Percentiles rank a stretch among this genome's conserved stretches.
Conservation (phyloP, 192 early-diverging fungal species). For the Podila epigama region DNA sequence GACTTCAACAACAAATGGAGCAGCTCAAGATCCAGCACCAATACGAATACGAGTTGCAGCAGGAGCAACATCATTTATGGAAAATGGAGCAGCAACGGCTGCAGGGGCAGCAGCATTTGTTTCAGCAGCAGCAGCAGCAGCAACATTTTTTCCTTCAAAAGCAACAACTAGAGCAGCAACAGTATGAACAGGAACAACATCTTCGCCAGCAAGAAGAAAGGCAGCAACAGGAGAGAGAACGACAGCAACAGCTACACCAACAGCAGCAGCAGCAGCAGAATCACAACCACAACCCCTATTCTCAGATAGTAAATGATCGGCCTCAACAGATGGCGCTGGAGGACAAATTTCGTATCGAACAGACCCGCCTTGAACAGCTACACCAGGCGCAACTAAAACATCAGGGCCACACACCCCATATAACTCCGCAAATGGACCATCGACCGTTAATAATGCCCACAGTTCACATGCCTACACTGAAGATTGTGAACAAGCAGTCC, state of each 20-base stretch:
- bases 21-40: conserved; percentile 42
- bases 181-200: conserved; percentile 24
- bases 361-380: conserved; percentile 39
- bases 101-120: conserved; percentile 28
- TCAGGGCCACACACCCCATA: conserved; percentile 13
- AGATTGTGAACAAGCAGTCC: conserved; percentile 43
- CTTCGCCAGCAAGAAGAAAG: conserved; percentile 9
- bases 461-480: conserved; percentile 26
- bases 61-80: conserved; percentile 44
- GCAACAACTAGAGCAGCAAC: conserved; percentile 13
- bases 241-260: conserved; percentile 12
- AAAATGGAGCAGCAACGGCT: conserved; percentile 49
- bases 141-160: conserved; percentile 8
- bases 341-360: conserved; percentile 44
- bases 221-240: conserved; percentile 15
- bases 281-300: conserved; percentile 5
- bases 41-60: conserved; percentile 52
- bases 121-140: conserved; percentile 21
- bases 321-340: conserved; percentile 4
- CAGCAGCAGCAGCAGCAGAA: conserved; percentile 18
- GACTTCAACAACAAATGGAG: conserved; percentile 31
- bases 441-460: conserved; percentile 40
- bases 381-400: conserved; percentile 42
- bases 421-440: conserved; percentile 8
- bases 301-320: conserved; percentile 5